Base-by-base conservation (phyloP, 805 yeast species). In the Barnettozyma siamensis region DNA sequence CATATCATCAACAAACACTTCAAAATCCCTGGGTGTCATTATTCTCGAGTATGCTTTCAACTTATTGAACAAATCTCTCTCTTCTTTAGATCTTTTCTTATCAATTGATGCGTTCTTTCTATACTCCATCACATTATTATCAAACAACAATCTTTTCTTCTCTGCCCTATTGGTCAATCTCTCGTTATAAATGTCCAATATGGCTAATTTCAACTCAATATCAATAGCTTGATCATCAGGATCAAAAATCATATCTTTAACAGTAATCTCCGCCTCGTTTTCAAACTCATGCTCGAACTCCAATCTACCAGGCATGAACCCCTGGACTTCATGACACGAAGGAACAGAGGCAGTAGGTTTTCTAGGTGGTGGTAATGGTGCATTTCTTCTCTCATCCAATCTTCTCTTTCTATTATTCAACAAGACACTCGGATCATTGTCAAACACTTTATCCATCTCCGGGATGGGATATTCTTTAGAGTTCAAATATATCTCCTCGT, bases 221-320 rank as follows among this genome's bases (percentile, higher is more conserved):
- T 93, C 99, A 32, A 82, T 80, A 18, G 83, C 78, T 41, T 80
- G 79, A 55, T 93, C 99, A 49, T 91, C 98, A 0, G 91, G 86
- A 54, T 93, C 98, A 57, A 94, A 93, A 2, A 83, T 75, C 95
- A 93, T 87, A 59, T 93, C 99, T 58, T 93, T 93, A 16, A 93
- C 87, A 0, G 93, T 81, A 42, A 83, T 72, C 63, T 93, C 99
- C 0, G 99, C 98, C 42, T 93, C 99, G 55, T 93, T 93, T 59
- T 93, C 99, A 31, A 85, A 88, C 60, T 93, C 99, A 44, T 83
- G 87, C 55, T 93, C 99, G 61, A 93, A 93, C 62, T 93, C 99
- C 46, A 93, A 68, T 56, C 99, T 78, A 33, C 98, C 99, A 31
- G 99, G 99, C 99, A 93, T 93, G 60, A 81, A 93, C 3, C 96